Base-by-base conservation (phyloP, 768 basidiomycete genomes). In the Boletus rubroflammeus region DNA sequence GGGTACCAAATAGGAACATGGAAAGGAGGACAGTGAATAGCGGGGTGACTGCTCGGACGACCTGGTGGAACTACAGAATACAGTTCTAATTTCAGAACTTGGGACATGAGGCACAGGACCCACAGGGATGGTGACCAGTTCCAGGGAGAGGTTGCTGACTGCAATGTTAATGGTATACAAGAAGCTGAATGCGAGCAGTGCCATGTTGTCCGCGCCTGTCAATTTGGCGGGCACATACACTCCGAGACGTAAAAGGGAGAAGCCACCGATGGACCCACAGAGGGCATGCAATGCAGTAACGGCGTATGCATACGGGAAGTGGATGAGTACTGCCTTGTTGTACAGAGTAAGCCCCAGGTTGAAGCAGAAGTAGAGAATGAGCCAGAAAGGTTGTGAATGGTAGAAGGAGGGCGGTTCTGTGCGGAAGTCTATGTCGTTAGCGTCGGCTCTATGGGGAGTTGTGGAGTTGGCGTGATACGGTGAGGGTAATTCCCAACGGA, bases 281-380 rank as follows among this genome's bases (percentile, higher is more conserved):
- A 98, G 76, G 4, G 96, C 88, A 66, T 98, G 96, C 5, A 97
- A 62, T 6, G 93, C 94, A 2, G 96, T 98, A 23, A 99, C 80
- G 2, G 93, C 90, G 76, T 98, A 98, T 3, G 96, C 95, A 64
- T 92, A 98, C 0, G 97, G 97, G 67, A 98, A 98, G 52, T 81
- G 83, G 50, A 90, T 85, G 57, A 99, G 84, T 17, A 98, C 85
- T 35, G 83, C 79, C 72, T 99, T 99, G 81, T 99, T 99, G 73
- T 92, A 97, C 41, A 99, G 75, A 8, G 96, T 98, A 59, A 99
- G 81, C 11, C 83, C 81, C 28, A 98, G 84, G 72, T 98, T 98
- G 79, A 95, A 88, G 56, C 75, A 69, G 66, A 99, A 98, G 75
- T 97, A 98, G 56, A 92, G 75, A 5, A 70, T 61, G 17, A 98